Evolutionary conservation across 2,329 filamentous ascomycete species (phyloP).

Genomic region (Claviceps africana): DNA sequence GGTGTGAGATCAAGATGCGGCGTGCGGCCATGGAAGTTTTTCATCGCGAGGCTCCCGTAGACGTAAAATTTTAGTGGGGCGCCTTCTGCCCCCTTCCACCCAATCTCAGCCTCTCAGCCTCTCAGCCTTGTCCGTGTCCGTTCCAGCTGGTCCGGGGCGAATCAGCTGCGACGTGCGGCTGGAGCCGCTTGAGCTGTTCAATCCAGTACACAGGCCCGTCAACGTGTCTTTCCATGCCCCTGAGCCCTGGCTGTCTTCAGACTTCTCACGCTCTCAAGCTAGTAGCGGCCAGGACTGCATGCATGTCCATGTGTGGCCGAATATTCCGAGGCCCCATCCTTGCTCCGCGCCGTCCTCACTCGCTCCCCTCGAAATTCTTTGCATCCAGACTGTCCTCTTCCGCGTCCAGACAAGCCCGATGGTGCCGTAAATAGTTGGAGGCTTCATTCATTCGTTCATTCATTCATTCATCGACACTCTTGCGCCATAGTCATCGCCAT

Average conservation of each 20-base stretch:
- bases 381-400: neutral
- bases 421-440: slow-evolving; percentile 11
- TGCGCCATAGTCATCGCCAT: slow-evolving; percentile 14
- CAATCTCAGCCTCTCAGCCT: no score
- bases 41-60: slow-evolving; percentile 8
- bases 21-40: slow-evolving; percentile 43
- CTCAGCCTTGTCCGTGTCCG: slow-evolving; percentile 3
- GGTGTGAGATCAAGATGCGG: neutral
- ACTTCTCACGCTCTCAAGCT: neutral
- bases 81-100: neutral
- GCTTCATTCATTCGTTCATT: neutral
- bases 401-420: slow-evolving; percentile 19
- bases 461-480: slow-evolving; percentile 8
- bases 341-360: neutral
- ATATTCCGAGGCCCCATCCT: neutral
- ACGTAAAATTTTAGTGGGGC: slow-evolving; percentile 12
- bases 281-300: neutral
- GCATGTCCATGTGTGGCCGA: neutral
- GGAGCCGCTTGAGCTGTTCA: neutral
- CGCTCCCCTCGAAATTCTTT: slow-evolving; percentile 1
- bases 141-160: neutral
- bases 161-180: neutral
- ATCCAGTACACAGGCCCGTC: no score
- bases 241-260: neutral
- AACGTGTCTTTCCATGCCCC: neutral